Evolutionary conservation across 768 basidiomycete species (phyloP), one percentile per base, ranked within the genome.

Genomic region (Amanita rubescens): DNA sequence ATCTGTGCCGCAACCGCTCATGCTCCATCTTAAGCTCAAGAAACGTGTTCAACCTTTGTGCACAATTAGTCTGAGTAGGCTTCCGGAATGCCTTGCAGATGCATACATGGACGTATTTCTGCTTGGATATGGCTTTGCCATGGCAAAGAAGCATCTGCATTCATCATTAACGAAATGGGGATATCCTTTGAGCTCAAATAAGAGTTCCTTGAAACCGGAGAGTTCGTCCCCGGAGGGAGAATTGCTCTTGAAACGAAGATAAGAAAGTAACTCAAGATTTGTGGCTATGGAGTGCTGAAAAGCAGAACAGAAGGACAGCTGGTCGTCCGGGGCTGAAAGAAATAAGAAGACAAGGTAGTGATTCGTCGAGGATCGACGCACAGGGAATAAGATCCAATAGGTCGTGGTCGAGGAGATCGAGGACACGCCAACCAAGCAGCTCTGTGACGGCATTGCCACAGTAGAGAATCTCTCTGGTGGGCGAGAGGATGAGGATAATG

Each of bases 11-110:
- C 38, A 96, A 68, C 12, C 83, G 78, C 65, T 90, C 87, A 65
- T 96, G 93, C 69, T 94, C 91, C 53, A 85, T 73, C 67, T 92
- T 94, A 47, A 95, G 78, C 62, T 95, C 93, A 33, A 96, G 61
- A 59, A 84, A 80, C 0, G 82, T 81, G 57, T 85, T 80, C 27
- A 88, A 68, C 78, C 88, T 89, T 53, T 41, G 52, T 43, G 35
- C 33, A 44, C 49, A n/a, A 17, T 43, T 35, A 41, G 47, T 24
- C 41, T 30, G 19, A 17, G n/a, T 15, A n/a, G 50, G 19, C 27
- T 22, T 35, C 5, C 12, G 10, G 30, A 22, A n/a, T 22, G 35
- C 45, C 25, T 9, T 53, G 55, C 14, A 45, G 33, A 19, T 51
- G 55, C 78, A 53, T 64, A 85, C 87, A 84, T 81, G 34, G 84